Evolutionary conservation across 768 basidiomycete species (phyloP).

Genomic region (Rhodosporidiobolus odoratus): DNA sequence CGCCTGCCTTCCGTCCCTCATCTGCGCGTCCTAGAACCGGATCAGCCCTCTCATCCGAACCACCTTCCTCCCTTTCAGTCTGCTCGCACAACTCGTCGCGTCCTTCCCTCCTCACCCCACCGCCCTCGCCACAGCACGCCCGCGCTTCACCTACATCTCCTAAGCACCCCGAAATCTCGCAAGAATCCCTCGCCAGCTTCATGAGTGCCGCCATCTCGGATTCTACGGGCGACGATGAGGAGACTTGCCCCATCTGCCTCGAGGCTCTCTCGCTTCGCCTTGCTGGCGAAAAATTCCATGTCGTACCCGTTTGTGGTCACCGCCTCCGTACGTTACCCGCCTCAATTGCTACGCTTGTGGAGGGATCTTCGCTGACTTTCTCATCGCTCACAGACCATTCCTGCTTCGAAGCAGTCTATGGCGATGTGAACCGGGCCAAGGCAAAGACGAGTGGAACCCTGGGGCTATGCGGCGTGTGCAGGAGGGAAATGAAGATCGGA

Average conservation of each 20-base stretch:
- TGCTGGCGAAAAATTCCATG: conserved; percentile 93
- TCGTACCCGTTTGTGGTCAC: conserved; percentile 96
- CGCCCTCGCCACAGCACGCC: background rate
- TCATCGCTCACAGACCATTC: conserved; percentile 54
- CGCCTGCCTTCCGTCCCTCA: background rate
- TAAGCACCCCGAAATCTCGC: background rate
- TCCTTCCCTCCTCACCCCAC: background rate
- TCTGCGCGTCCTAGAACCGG: background rate
- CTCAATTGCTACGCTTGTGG: background rate
- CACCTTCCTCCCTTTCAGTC: background rate
- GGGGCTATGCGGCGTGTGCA: conserved; percentile 94
- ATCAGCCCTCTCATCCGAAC: too few species aligned
- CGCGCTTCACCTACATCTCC: background rate
- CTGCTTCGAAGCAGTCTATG: conserved; percentile 95
- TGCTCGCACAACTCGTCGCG: background rate
- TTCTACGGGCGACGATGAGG: conserved; percentile 55
- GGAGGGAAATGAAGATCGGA: conserved; percentile 91
- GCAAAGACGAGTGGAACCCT: conserved; percentile 47
- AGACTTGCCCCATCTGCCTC: conserved; percentile 93
- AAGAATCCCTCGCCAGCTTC: background rate
- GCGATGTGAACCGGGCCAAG: conserved; percentile 71
- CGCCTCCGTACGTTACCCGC: conserved; percentile 72
- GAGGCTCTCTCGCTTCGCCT: conserved; percentile 88
- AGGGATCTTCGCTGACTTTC: conserved; percentile 12
- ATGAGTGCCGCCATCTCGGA: background rate